Conservation (phyloP, 495 filamentous ascomycete genomes). For the Filosporella fistucella region DNA sequence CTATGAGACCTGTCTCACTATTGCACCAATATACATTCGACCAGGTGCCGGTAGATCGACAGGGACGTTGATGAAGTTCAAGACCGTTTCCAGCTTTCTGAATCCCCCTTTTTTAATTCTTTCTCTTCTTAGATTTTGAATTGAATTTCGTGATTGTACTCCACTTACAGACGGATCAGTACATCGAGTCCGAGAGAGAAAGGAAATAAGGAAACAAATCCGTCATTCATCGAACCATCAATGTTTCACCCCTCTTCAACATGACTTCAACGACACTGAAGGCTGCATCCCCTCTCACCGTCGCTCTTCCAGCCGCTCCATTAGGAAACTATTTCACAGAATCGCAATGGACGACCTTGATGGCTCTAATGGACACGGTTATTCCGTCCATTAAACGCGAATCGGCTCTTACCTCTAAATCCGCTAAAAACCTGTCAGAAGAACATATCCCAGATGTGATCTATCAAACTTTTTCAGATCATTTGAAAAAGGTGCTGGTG, state of each 20-base stretch:
- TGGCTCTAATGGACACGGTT: constrained; percentile 50
- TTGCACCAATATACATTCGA: no score
- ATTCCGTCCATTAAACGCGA: constrained; percentile 41
- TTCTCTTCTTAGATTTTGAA: no score
- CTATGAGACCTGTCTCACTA: no score
- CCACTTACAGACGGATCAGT: no score
- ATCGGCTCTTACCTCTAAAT: background rate
- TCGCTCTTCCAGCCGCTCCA: constrained; percentile 6
- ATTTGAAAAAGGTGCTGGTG: constrained; percentile 15
- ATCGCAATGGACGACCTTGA: constrained; percentile 50
- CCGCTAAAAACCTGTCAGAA: constrained; percentile 26
- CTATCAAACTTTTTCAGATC: constrained; percentile 15
- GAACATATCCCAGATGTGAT: constrained; percentile 15
- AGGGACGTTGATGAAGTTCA: no score
- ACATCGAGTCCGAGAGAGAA: no score
- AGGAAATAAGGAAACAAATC: no score
- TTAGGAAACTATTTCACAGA: constrained; percentile 31
- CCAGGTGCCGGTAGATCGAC: no score
- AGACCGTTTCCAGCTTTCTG: no score
- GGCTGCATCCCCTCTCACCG: constrained; percentile 3
- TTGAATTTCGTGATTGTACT: no score
- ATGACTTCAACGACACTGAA: background rate
- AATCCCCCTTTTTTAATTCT: no score
- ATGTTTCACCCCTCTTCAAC: background rate
- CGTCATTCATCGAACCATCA: no score